Conservation (phyloP, 2,329 filamentous ascomycete genomes). For the Sarocladiaceae sp. region DNA sequence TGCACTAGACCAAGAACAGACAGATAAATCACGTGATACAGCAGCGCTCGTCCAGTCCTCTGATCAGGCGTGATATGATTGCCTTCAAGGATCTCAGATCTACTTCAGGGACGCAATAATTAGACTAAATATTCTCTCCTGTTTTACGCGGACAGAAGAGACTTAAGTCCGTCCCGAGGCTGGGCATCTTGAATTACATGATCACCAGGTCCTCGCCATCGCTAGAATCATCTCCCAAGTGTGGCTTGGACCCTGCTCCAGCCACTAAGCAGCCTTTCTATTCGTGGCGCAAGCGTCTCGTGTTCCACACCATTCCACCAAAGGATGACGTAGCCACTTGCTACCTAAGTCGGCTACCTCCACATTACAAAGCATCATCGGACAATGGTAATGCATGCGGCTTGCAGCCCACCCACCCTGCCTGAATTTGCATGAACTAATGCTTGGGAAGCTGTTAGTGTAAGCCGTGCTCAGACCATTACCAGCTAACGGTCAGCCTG, state of each 20-base stretch:
- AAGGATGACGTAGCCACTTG: slow-evolving; percentile 3
- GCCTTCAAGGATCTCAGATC: no score
- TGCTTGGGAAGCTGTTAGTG: slow-evolving; percentile 1
- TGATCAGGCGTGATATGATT: no score
- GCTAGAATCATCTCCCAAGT: slow-evolving; percentile 4
- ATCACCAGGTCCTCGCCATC: background rate
- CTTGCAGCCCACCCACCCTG: background rate
- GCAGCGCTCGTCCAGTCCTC: no score
- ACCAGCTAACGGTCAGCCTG: background rate
- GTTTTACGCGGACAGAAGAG: no score
- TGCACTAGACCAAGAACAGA: background rate
- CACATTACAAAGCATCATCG: slow-evolving; percentile 9
- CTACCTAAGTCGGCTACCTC: slow-evolving; percentile 2
- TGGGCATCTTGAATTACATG: no score
- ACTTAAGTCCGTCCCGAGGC: no score
- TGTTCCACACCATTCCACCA: background rate
- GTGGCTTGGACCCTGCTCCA: background rate
- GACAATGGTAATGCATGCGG: no score
- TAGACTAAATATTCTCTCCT: no score
- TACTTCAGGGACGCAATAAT: no score
- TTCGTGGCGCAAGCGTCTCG: background rate
- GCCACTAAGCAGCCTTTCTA: background rate
- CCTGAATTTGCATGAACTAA: background rate
- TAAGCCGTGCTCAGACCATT: background rate
- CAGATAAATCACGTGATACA: background rate